Evolutionary conservation across 805 yeast species (phyloP), one percentile per base, ranked within the genome.

Genomic region (Diddensiella transvaalensis): DNA sequence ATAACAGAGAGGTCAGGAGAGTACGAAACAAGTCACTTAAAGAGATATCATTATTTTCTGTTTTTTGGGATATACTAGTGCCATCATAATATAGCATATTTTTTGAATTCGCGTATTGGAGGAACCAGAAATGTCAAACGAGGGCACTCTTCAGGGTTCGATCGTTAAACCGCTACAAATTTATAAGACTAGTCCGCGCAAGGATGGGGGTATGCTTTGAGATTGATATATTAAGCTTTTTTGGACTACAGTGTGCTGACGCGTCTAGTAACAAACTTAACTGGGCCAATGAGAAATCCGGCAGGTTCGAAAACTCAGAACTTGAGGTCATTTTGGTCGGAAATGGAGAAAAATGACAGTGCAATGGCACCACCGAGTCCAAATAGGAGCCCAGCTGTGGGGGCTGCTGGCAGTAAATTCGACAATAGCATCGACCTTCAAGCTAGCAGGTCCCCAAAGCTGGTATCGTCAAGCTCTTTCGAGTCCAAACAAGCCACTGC

Each of bases 251-350:
- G n/a, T n/a, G n/a, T n/a, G n/a, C n/a, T n/a, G n/a, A n/a, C n/a
- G n/a, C n/a, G n/a, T n/a, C 13, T 26, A 26, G 32, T 26, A 13
- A 8, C 8, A 8, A 26, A 26, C 13, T 13, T 26, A 26, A 26
- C 32, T 8, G 32, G 32, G 13, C 32, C 32, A 26, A 13, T 26
- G 32, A 26, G 30, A 13, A 33, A 30, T 22, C 30, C 50, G 3
- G 40, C 50, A 2, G 48, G 56, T 19, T 10, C 48, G 5, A 53
- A 48, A 30, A 56, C 58, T 5, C 36, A 46, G 37, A 51, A 41
- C 42, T 40, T 57, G 54, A 22, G 59, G 42, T 48, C 55, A 2
- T 57, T 57, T 22, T 57, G 60, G 60, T 41, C 54, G 4, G 58
- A 57, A 26, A 24, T 57, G 43, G 60, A 57, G 24, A 51, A 53